Evolutionary conservation across 805 yeast genomes (phyloP), one percentile per base, ranked within the genome.

Genomic region (Wickerhamiella dianesei): DNA sequence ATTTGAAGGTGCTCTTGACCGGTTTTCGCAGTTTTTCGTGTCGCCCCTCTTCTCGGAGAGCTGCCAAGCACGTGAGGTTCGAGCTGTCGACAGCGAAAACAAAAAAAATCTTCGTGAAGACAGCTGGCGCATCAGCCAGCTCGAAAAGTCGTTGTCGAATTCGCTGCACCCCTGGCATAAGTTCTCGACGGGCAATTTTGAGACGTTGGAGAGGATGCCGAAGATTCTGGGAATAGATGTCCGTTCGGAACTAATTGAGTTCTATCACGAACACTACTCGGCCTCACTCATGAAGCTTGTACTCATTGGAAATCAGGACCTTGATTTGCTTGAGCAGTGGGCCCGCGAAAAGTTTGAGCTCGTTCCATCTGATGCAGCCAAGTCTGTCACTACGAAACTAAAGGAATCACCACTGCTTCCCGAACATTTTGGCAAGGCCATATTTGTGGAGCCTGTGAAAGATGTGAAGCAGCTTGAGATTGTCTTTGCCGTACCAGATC

Each of bases 61-160:
- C 51, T 80, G 96, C 59, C 84, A 86, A 59, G 95, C 86, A 59
- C 73, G 96, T 47, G 98, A 89, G 64, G 82, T 89, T 56, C 76
- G 78, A 52, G 97, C 97, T 1, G 97, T 89, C 8, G 96, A 89
- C 64, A 82, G 95, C 36, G 98, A 89, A 66, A 86, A 92, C 68
- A 89, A 87, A 63, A 89, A 92, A 67, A 89, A 89, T 61, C 68
- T 92, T 44, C 97, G 89, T 63, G 81, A 74, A 59, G 98, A 89
- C 63, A 60, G 66, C 41, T 87, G 97, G 96, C 76, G 97, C 58
- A 65, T 85, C 44, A 80, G 80, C 58, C 97, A 89, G 65, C 69
- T 89, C 44, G 88, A 83, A 46, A 82, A 84, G 64, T 72, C 80
- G 44, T 67, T 80, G 35, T 71, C 92, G 16, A 85, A 82, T 61